Evolutionary conservation across 345 rosid species (phyloP).

Genomic region (Arabis hirsuta): DNA sequence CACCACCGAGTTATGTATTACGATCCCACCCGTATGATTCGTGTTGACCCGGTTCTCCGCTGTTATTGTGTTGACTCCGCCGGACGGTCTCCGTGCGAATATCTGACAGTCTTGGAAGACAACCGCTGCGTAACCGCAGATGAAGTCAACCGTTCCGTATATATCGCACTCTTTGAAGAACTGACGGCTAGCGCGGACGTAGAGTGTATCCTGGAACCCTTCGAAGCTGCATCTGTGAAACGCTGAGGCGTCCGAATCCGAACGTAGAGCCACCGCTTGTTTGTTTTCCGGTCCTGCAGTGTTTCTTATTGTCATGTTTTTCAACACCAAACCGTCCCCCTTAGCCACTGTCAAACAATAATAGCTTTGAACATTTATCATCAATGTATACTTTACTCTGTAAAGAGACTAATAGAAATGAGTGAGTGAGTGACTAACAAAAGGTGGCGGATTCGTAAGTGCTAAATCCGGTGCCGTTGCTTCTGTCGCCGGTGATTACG

Average conservation of each 20-base stretch:
- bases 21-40: slow-evolving; percentile 56
- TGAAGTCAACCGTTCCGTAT: slow-evolving; percentile 60
- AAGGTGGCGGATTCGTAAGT: slow-evolving; percentile 74
- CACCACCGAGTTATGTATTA: slow-evolving; percentile 52
- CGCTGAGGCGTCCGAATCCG: slow-evolving; percentile 59
- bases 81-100: slow-evolving; percentile 45
- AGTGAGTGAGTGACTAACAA: slow-evolving; percentile 14
- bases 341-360: slow-evolving; percentile 48
- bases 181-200: slow-evolving; percentile 57
- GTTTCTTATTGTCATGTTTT: slow-evolving; percentile 58
- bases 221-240: slow-evolving; percentile 58
- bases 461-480: slow-evolving; percentile 64
- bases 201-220: slow-evolving; percentile 66
- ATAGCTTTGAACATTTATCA: neutral
- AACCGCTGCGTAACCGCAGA: slow-evolving; percentile 56
- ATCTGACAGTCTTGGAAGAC: slow-evolving; percentile 53
- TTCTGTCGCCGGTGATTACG: slow-evolving; percentile 58
- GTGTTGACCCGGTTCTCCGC: slow-evolving; percentile 52
- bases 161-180: slow-evolving; percentile 57
- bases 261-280: slow-evolving; percentile 51
- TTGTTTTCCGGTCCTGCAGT: slow-evolving; percentile 50
- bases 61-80: slow-evolving; percentile 43
- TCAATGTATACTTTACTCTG: too few species aligned
- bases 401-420: neutral
- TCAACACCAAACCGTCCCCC: slow-evolving; percentile 55